These are phyloP conservation scores for Inosperma sp. DNA, from an alignment of 768 basidiomycete genomes.

Conservation along the genomic window DNA sequence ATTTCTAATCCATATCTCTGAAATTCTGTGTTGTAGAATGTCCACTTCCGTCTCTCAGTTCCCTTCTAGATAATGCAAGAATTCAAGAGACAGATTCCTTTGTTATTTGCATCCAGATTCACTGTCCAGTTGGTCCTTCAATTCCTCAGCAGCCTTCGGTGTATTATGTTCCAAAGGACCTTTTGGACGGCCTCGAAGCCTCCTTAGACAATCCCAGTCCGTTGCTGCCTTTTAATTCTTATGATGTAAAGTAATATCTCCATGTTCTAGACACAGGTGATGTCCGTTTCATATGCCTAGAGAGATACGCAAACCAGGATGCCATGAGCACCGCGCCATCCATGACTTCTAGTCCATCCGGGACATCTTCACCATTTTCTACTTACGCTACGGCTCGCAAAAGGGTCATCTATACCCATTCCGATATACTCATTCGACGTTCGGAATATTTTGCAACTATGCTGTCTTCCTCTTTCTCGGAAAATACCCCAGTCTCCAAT, in stretches of 20 bases:
- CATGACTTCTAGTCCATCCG: constrained; percentile 37
- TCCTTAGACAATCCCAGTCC: constrained; percentile 68
- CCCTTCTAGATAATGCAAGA: constrained; percentile 52
- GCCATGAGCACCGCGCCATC: constrained; percentile 13
- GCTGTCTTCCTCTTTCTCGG: constrained; percentile 67
- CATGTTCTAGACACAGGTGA: constrained; percentile 59
- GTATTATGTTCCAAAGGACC: constrained; percentile 59
- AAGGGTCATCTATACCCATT: constrained; percentile 72
- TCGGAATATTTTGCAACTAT: constrained; percentile 79
- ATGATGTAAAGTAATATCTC: background rate
- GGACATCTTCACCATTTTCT: constrained; percentile 40
- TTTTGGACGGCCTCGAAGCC: constrained; percentile 64
- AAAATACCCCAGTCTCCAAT: constrained; percentile 37
- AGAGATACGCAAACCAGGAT: constrained; percentile 32
- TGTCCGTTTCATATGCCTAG: constrained; percentile 70
- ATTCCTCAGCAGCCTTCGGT: constrained; percentile 64
- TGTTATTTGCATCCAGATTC: constrained; percentile 70
- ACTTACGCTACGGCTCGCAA: constrained; percentile 57
- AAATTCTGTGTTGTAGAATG: constrained; percentile 42
- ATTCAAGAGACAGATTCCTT: constrained; percentile 64
- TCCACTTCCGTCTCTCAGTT: constrained; percentile 56
- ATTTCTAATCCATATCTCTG: background rate
- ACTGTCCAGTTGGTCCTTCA: constrained; percentile 52
- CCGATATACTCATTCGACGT: constrained; percentile 66
- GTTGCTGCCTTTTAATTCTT: constrained; percentile 19